Conservation (phyloP, 352 stramenopile genomes). For the Blastocystis sp. region DNA sequence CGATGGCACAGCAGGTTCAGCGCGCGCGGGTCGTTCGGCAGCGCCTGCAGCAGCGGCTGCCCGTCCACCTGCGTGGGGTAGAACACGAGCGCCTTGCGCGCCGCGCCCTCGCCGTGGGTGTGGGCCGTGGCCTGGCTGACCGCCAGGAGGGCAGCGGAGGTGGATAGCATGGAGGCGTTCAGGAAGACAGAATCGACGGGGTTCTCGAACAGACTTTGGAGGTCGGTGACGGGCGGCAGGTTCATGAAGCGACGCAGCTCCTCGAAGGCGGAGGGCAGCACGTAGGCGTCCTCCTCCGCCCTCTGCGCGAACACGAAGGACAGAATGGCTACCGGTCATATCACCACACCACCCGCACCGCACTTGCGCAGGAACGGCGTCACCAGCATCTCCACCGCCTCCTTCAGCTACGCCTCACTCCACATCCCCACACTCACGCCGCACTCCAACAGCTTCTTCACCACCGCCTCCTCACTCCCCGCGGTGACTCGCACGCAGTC, state of each 20-base stretch:
- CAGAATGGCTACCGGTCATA: conserved; percentile 29
- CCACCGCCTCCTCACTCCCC: background rate
- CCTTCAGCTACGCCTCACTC: background rate
- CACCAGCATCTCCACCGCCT: conserved; percentile 22
- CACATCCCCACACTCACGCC: background rate
- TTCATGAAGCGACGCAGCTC: conserved; percentile 19
- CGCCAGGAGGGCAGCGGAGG: background rate
- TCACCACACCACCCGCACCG: background rate
- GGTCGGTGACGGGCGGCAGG: conserved; percentile 6
- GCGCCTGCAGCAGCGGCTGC: background rate
- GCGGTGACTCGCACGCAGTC: background rate
- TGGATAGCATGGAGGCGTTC: background rate
- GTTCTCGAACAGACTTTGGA: background rate
- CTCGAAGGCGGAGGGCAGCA: conserved; percentile 21
- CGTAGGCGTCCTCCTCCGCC: conserved; percentile 4
- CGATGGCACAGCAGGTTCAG: conserved; percentile 57
- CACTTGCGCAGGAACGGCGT: conserved; percentile 37
- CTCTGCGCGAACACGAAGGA: conserved; percentile 1
- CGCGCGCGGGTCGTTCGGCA: conserved; percentile 42
- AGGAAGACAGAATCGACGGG: background rate
- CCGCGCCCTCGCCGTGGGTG: background rate
- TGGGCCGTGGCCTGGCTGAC: background rate
- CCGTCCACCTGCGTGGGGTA: background rate
- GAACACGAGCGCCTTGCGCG: background rate
- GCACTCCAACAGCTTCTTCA: background rate